These are phyloP conservation scores for Yueomyces sp. DNA, from an alignment of 805 yeast species.

Conservation along the genomic window DNA sequence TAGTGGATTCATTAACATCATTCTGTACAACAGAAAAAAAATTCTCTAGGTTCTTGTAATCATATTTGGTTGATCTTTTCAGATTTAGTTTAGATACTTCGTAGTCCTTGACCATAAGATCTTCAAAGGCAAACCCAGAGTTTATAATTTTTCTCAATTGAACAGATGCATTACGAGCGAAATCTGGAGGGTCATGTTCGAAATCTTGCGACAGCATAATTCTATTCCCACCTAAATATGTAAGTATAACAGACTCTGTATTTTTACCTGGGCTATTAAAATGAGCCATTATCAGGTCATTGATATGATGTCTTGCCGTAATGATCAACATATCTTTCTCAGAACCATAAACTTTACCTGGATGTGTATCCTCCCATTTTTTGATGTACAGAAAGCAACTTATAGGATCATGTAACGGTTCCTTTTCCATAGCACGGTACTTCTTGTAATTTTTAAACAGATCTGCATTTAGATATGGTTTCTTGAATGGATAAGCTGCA, in stretches of 20 bases:
- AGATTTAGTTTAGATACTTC: not conserved
- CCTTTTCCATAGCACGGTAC: slow-evolving; percentile 10
- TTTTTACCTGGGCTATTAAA: slow-evolving; percentile 7
- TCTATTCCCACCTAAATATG: slow-evolving; percentile 7
- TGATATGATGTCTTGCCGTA: slow-evolving; percentile 21
- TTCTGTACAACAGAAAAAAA: slow-evolving; percentile 17
- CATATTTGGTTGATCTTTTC: not conserved
- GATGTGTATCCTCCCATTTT: slow-evolving; percentile 2
- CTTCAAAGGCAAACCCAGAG: slow-evolving; percentile 22
- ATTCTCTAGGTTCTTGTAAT: slow-evolving; percentile 1
- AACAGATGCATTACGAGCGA: not conserved
- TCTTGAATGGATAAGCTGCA: slow-evolving; percentile 4
- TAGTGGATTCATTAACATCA: slow-evolving; percentile 6
- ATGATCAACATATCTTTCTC: slow-evolving; percentile 10
- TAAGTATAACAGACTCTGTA: slow-evolving; percentile 6
- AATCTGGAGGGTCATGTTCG: too few relatives aligned
- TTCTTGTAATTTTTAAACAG: slow-evolving; percentile 10
- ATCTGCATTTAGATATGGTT: slow-evolving; percentile 12
- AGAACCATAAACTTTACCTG: not conserved
- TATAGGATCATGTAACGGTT: slow-evolving; percentile 9
- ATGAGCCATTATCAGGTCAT: slow-evolving; percentile 15
- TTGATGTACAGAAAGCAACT: slow-evolving; percentile 14
- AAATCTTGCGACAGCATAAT: slow-evolving; percentile 12
- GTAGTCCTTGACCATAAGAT: slow-evolving; percentile 8
- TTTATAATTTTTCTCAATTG: slow-evolving; percentile 10